Evolutionary conservation across 805 yeast genomes (phyloP).

Genomic region (Pichia scutulata): DNA sequence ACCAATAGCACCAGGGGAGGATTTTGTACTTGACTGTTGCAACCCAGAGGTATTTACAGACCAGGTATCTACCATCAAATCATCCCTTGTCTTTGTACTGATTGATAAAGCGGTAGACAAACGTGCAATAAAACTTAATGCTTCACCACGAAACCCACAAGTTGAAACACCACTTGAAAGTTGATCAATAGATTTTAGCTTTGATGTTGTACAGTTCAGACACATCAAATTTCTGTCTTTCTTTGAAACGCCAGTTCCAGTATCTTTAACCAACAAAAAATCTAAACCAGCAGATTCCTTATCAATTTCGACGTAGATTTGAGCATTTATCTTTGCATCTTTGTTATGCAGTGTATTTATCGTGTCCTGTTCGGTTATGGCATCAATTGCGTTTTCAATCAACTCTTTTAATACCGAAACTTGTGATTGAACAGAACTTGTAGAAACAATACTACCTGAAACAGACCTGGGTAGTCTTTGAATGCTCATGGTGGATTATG

Average conservation of each 20-base stretch:
- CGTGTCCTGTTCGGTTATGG: conserved; percentile 15
- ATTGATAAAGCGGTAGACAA: conserved; percentile 26
- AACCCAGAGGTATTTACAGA: conserved; percentile 25
- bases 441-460: conserved; percentile 18
- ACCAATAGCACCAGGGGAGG: conserved; percentile 28
- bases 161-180: conserved; percentile 25
- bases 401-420: conserved; percentile 33
- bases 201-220: conserved; percentile 36
- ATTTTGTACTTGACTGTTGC: conserved; percentile 12
- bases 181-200: conserved; percentile 26
- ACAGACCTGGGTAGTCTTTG: conserved; percentile 17
- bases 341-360: neutral
- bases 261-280: conserved; percentile 29
- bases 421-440: conserved; percentile 30
- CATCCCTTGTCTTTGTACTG: conserved; percentile 24
- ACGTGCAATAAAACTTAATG: conserved; percentile 33
- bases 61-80: conserved; percentile 32
- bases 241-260: conserved; percentile 32
- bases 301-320: conserved; percentile 32
- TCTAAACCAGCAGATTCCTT: conserved; percentile 30
- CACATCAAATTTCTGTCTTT: conserved; percentile 31
- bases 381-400: conserved; percentile 35
- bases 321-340: conserved; percentile 12
- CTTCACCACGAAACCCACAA: conserved; percentile 46
- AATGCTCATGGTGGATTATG: conserved; percentile 14